These are phyloP conservation scores for Candida montana DNA, from an alignment of 805 yeast genomes.

Conservation along the genomic window DNA sequence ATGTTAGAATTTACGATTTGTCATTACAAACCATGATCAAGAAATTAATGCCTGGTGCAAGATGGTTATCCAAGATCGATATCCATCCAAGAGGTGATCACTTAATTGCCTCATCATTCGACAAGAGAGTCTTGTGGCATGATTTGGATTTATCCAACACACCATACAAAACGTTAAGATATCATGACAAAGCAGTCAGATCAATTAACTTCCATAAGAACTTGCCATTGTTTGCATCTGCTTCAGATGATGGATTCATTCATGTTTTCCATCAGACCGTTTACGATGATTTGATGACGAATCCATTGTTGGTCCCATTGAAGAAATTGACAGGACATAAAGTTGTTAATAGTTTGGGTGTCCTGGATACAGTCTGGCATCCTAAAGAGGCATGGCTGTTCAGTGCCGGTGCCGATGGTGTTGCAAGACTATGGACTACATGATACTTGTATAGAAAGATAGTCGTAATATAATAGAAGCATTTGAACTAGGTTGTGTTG, in stretches of 20 bases:
- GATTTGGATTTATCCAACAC: slow-evolving; percentile 84
- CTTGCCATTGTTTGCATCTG: slow-evolving; percentile 88
- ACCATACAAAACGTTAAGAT: slow-evolving; percentile 92
- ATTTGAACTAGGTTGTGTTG: no score
- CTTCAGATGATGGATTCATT: slow-evolving; percentile 88
- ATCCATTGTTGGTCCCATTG: slow-evolving; percentile 92
- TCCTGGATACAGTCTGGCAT: slow-evolving; percentile 87
- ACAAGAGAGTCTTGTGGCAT: slow-evolving; percentile 95
- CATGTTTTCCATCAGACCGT: slow-evolving; percentile 97
- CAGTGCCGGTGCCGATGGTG: slow-evolving; percentile 94
- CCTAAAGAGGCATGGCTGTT: slow-evolving; percentile 98
- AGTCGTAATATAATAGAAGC: no score
- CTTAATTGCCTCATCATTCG: slow-evolving; percentile 85
- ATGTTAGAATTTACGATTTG: slow-evolving; percentile 84
- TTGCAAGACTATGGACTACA: slow-evolving; percentile 95
- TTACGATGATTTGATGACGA: slow-evolving; percentile 91
- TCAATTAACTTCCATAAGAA: slow-evolving; percentile 81
- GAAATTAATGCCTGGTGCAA: slow-evolving; percentile 89
- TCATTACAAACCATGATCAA: slow-evolving; percentile 78
- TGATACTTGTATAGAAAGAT: slow-evolving; percentile 21
- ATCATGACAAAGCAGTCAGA: slow-evolving; percentile 93
- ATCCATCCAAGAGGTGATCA: slow-evolving; percentile 97
- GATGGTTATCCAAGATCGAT: slow-evolving; percentile 88
- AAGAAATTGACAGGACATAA: slow-evolving; percentile 92
- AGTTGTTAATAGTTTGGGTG: slow-evolving; percentile 75